Evolutionary conservation across 2,329 filamentous ascomycete species (phyloP), one percentile per base, ranked within the genome.

Genomic region (Pseudocercospora crystallina): DNA sequence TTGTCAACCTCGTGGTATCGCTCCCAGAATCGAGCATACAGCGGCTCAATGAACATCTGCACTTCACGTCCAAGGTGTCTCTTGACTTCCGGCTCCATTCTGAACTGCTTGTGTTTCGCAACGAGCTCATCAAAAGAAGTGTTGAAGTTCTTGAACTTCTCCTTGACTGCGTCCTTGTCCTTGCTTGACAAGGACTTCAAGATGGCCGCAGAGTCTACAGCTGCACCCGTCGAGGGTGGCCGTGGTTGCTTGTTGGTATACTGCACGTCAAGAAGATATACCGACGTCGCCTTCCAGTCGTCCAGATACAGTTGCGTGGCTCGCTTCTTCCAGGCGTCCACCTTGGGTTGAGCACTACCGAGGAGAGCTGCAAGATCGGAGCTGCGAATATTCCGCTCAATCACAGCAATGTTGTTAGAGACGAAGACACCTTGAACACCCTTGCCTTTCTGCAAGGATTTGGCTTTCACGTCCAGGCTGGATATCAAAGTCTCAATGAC

Each of bases 1-100:
- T 96, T 96, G 73, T 97, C 92, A 58, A 97, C 85, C 72, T 97
- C 94, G 69, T 96, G 91, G 69, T 99, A 99, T 26, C 92, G 82
- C 72, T 97, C 94, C 84, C 90, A 97, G 73, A 99, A 99, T 39
- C 94, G 82, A 56, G 87, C 87, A 73, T 99, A 99, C 11, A 99
- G 79, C 47, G 92, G 91, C 73, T 97, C 92, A 49, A 99, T 85
- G 74, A 96, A 89, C 62, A 86, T 85, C 69, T 94, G 89, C 57
- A 97, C 86, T 65, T 96, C 91, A 62, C 86, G 84, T 12, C 84
- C 85, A 63, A 97, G 81, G 71, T 87, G 83, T 56, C 83, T 80
- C 37, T 90, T 82, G 30, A 97, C 92, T 68, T 97, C 92, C 17
- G 83, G 82, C 73, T 99, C 94, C 89, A 97, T 96, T 63, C 79